Percentiles rank a stretch among this genome's conserved stretches.
Evolutionary conservation across 108 stramenopile species (phyloP).

Genomic region (Stephanodiscus minutulus): DNA sequence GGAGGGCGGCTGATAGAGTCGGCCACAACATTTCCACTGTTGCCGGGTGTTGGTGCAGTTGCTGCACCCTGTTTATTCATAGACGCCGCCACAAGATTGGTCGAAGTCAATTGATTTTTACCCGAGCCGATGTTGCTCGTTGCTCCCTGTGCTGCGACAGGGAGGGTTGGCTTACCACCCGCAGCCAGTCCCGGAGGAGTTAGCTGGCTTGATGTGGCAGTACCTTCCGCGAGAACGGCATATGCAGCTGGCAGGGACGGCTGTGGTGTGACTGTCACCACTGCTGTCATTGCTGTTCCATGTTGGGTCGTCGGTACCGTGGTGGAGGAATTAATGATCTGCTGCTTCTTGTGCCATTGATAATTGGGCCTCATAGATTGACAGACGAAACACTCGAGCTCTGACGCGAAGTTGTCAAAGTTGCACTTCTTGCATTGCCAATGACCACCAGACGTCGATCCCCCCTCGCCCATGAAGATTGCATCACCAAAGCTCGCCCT

Average conservation of each 20-base stretch:
- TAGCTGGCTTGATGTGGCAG: neutral
- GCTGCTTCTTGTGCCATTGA: slow-evolving; percentile 14
- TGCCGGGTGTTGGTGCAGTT: neutral
- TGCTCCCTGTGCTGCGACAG: neutral
- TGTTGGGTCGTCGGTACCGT: neutral
- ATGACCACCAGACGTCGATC: neutral
- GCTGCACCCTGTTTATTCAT: too few relatives aligned
- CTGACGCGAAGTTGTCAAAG: slow-evolving; percentile 23
- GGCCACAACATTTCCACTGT: neutral
- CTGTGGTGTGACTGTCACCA: slow-evolving; percentile 3
- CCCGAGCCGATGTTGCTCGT: neutral
- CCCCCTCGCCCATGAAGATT: neutral
- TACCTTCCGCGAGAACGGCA: neutral
- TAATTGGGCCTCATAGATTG: slow-evolving; percentile 11
- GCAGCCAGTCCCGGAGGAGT: neutral
- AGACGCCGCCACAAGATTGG: neutral
- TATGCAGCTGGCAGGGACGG: neutral
- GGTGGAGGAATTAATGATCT: slow-evolving; percentile 1
- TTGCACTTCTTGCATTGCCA: slow-evolving; percentile 24
- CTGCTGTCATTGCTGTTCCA: neutral
- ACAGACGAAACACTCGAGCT: slow-evolving; percentile 21
- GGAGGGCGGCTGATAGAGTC: neutral
- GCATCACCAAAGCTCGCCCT: neutral
- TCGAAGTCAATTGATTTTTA: neutral
- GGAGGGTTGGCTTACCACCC: neutral